phyloP scores from a whole-genome alignment of 108 stramenopile species.

The Nitzschia sp. region DNA sequence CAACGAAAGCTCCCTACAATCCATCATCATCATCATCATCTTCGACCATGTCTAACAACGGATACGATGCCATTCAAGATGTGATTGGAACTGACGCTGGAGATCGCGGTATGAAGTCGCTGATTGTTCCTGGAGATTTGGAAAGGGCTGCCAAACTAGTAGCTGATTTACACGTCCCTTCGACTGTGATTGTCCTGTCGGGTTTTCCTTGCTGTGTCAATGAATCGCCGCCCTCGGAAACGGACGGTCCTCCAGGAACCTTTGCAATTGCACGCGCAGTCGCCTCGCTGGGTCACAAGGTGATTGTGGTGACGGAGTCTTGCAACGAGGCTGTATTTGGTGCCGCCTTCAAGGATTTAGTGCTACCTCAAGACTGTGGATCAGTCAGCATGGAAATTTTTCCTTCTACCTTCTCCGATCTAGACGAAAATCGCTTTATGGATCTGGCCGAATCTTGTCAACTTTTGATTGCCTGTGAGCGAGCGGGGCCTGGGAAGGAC shows the following conservation, averaged over 20 bases:
- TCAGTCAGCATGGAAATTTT: slow-evolving; percentile 42
- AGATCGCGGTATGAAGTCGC: slow-evolving; percentile 59
- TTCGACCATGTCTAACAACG: neutral
- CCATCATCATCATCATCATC: no score
- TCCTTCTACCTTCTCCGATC: slow-evolving; percentile 34
- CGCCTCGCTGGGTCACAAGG: slow-evolving; percentile 53
- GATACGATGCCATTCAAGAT: slow-evolving; percentile 32
- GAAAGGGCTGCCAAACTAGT: slow-evolving; percentile 34
- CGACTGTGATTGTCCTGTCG: slow-evolving; percentile 62
- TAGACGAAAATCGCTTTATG: slow-evolving; percentile 49
- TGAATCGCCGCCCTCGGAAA: slow-evolving; percentile 75
- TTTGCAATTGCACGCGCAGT: slow-evolving; percentile 57
- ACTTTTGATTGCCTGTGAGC: slow-evolving; percentile 71
- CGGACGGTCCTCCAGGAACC: slow-evolving; percentile 85
- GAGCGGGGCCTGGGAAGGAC: slow-evolving; percentile 76
- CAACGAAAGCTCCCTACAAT: no score
- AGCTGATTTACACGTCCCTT: slow-evolving; percentile 10
- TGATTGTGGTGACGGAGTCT: slow-evolving; percentile 65
- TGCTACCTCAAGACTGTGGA: slow-evolving; percentile 22
- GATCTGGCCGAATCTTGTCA: slow-evolving; percentile 42
- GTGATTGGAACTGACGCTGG: slow-evolving; percentile 68
- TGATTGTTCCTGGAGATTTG: slow-evolving; percentile 63
- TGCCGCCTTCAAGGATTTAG: slow-evolving; percentile 31
- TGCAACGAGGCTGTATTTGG: slow-evolving; percentile 61
- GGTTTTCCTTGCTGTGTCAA: slow-evolving; percentile 85